Conservation (phyloP, 345 rosid species). For the Rhodamnia argentea region DNA sequence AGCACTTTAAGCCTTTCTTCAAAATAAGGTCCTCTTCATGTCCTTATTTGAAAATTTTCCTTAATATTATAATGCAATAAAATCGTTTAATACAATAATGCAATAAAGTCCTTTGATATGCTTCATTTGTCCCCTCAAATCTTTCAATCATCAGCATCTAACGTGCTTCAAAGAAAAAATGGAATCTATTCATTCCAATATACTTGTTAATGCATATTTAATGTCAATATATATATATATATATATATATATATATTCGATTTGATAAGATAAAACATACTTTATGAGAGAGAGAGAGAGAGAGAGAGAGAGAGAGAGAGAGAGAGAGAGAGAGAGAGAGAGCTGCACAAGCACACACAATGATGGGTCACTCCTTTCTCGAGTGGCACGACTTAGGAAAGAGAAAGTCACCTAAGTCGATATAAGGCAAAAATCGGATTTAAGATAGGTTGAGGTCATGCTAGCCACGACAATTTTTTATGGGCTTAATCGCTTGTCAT, state of each 20-base stretch:
- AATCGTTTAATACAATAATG: too few relatives aligned
- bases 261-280: not conserved
- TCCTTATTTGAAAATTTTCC: too few relatives aligned
- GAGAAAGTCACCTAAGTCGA: not conserved
- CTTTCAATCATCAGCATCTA: not conserved
- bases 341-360: not conserved
- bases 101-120: not conserved
- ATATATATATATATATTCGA: too few relatives aligned
- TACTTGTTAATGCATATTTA: not conserved
- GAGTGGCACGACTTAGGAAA: not conserved
- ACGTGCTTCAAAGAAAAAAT: not conserved
- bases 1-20: too few relatives aligned
- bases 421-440: not conserved
- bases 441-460: not conserved
- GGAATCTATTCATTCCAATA: not conserved
- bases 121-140: not conserved
- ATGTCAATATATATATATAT: too few relatives aligned
- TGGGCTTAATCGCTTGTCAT: not conserved
- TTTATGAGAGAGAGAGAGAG: not conserved
- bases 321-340: not conserved
- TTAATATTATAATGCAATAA: too few relatives aligned
- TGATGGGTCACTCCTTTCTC: not conserved
- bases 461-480: not conserved
- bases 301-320: too few relatives aligned
- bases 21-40: too few relatives aligned